Base-by-base conservation (phyloP, 306 rosid species). In the Begonia fuchsioides region DNA sequence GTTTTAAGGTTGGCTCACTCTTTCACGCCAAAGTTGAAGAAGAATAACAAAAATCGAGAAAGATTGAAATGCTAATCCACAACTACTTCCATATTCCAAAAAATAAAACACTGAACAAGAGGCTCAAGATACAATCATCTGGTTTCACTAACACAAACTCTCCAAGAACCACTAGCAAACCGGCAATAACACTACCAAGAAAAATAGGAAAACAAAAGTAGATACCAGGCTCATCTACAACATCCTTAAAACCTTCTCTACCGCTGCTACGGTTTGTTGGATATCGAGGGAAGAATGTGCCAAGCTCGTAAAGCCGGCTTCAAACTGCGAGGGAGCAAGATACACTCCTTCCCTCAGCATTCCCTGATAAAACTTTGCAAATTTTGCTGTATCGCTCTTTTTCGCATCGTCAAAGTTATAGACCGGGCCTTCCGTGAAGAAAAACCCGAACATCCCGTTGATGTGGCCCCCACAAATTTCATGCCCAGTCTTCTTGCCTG, bases 271-370 rank as follows among this genome's bases (percentile, higher is more conserved):
- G 0, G 98, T 90, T 47, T 77, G 75, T 47, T 85, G 73, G 12
- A 90, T 82, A 69, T 90, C 98, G 32, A 75, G 87, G 16, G 80
- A 51, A 54, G 83, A 59, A 54, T 79, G 98, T 2, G 98, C 94
- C 78, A 92, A 77, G 70, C 94, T 92, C 38, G 98, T 92, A 64
- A 85, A 82, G 20, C 98, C 98, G 51, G 96, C 96, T 70, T 92
- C 98, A 60, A 85, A 92, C 74, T 85, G 96, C 12, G 93, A 82
- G 45, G 98, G 98, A 51, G 98, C 98, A 35, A 82, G 73, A 57
- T 92, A 92, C 7, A 90, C 93, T 20, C 96, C 98, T 77, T 90
- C 93, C 38, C 77, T 94, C 69, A 90, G 61, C 95, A 90, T 76
- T 52, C 83, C 96, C 77, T 95, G 65, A 52, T 59, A 68, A 67